phyloP scores from a whole-genome alignment of 75 land plant genomes.

The Pinus albicaulis region DNA sequence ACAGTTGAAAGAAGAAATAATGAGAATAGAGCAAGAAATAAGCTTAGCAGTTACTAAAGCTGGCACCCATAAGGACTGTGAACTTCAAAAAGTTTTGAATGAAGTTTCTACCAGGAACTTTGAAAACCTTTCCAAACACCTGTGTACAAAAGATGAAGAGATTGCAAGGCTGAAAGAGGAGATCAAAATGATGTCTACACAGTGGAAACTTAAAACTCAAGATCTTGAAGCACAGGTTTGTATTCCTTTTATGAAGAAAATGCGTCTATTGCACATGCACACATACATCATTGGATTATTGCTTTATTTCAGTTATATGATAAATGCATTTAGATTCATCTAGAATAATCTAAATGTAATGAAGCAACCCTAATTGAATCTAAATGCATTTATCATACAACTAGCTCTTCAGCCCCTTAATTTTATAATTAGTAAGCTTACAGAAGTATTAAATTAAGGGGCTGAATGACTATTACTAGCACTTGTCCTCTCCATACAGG shows the following conservation, averaged over 20 bases:
- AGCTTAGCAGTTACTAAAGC: slow-evolving; percentile 47
- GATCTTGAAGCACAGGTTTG: slow-evolving; percentile 74
- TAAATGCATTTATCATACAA: neutral
- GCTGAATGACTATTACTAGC: no score
- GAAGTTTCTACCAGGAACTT: slow-evolving; percentile 60
- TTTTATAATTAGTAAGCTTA: no score
- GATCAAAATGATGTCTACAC: slow-evolving; percentile 61
- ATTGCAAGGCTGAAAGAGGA: slow-evolving; percentile 62
- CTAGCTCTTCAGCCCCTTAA: no score
- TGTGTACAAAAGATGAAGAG: slow-evolving; percentile 63
- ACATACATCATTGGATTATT: neutral
- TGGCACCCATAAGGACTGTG: slow-evolving; percentile 50
- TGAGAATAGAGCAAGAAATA: slow-evolving; percentile 57
- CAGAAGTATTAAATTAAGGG: no score
- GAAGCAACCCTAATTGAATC: neutral
- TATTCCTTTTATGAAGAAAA: neutral
- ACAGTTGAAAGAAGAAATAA: slow-evolving; percentile 64
- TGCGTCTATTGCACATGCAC: neutral
- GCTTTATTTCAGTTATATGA: neutral
- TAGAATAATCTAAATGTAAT: neutral
- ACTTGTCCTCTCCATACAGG: no score
- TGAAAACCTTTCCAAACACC: slow-evolving; percentile 49
- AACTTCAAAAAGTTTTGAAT: slow-evolving; percentile 41
- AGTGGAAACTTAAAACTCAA: slow-evolving; percentile 63
- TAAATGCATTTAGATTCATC: neutral